These are phyloP conservation scores for Moesziomyces antarcticus DNA, from an alignment of 1,284 basidiomycete species.

Conservation along the genomic window DNA sequence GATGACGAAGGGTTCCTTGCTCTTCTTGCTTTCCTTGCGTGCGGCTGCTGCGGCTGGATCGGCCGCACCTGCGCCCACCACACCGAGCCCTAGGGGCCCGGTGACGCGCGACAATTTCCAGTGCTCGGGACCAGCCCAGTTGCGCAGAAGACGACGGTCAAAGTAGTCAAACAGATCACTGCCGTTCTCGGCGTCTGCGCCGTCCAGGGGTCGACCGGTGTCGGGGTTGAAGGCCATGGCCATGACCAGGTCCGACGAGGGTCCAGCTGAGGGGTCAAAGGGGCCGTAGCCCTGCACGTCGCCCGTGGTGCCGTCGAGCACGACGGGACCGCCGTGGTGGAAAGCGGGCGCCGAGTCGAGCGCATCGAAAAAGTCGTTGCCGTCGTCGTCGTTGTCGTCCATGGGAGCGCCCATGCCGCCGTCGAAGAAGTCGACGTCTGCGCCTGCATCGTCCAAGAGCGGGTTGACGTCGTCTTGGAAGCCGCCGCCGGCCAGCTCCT, in stretches of 20 bases:
- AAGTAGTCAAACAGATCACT: conserved; percentile 82
- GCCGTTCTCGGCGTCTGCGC: conserved; percentile 41
- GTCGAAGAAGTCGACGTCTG: conserved; percentile 40
- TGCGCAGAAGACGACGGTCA: conserved; percentile 87
- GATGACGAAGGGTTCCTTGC: conserved; percentile 83
- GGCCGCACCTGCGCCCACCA: conserved; percentile 17
- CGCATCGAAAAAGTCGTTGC: conserved; percentile 69
- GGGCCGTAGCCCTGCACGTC: conserved; percentile 35
- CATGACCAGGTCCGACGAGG: conserved; percentile 78
- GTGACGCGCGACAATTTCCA: conserved; percentile 79
- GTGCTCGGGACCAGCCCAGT: conserved; percentile 98
- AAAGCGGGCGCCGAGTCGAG: conserved; percentile 32
- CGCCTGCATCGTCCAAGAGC: conserved; percentile 17
- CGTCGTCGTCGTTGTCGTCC: conserved; percentile 38
- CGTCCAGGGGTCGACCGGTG: conserved; percentile 29
- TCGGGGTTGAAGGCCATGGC: conserved; percentile 75
- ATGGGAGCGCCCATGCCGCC: conserved; percentile 19
- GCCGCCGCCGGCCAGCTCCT: conserved; percentile 20
- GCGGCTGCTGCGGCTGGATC: conserved; percentile 21
- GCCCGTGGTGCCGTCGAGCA: conserved; percentile 41
- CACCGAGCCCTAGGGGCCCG: conserved; percentile 32
- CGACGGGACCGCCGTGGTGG: conserved; percentile 33
- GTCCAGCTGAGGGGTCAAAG: conserved; percentile 44
- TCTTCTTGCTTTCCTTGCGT: conserved; percentile 43
- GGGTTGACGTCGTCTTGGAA: conserved; percentile 30